These are phyloP conservation scores for Monosporascus sp. DNA, from an alignment of 2,329 filamentous ascomycete genomes.

Conservation along the genomic window DNA sequence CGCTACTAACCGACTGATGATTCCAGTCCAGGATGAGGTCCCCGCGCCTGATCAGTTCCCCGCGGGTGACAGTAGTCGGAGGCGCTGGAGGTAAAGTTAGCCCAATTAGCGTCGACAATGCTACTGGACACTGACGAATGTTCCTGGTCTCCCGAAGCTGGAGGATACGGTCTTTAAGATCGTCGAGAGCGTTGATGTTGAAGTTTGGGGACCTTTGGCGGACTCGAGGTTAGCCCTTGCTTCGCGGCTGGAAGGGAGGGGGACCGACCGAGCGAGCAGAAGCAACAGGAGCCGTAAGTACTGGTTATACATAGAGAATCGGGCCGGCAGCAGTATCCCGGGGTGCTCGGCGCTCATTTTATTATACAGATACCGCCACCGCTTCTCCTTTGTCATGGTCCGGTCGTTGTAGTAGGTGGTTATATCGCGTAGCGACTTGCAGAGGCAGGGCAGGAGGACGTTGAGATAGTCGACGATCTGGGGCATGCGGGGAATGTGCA, in stretches of 20 bases:
- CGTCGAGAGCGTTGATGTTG: conserved; percentile 50
- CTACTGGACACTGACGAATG: conserved; percentile 37
- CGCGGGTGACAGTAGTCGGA: conserved; percentile 20
- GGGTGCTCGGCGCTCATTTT: conserved; percentile 47
- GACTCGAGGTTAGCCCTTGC: background rate
- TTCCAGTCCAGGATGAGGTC: conserved; percentile 22
- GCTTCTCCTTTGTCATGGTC: conserved; percentile 37
- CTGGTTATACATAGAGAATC: conserved; percentile 52
- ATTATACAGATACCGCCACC: conserved; percentile 57
- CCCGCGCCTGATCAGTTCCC: conserved; percentile 18
- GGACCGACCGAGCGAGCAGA: conserved; percentile 44
- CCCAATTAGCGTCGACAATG: conserved; percentile 17
- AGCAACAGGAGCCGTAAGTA: conserved; percentile 45
- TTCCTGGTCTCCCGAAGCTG: conserved; percentile 46
- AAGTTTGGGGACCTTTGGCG: conserved; percentile 42
- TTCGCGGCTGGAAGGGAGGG: background rate
- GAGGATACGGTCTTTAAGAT: conserved; percentile 41
- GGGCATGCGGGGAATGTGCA: conserved; percentile 44
- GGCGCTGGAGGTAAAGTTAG: conserved; percentile 14
- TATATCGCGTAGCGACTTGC: conserved; percentile 48
- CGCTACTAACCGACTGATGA: conserved; percentile 18
- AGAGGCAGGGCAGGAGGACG: conserved; percentile 50
- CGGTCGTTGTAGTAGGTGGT: conserved; percentile 45
- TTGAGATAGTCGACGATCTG: conserved; percentile 50
- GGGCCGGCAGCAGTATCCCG: conserved; percentile 43